Base-by-base conservation (phyloP, 2,329 filamentous ascomycete genomes). In the Microsporum ferrugineum region DNA sequence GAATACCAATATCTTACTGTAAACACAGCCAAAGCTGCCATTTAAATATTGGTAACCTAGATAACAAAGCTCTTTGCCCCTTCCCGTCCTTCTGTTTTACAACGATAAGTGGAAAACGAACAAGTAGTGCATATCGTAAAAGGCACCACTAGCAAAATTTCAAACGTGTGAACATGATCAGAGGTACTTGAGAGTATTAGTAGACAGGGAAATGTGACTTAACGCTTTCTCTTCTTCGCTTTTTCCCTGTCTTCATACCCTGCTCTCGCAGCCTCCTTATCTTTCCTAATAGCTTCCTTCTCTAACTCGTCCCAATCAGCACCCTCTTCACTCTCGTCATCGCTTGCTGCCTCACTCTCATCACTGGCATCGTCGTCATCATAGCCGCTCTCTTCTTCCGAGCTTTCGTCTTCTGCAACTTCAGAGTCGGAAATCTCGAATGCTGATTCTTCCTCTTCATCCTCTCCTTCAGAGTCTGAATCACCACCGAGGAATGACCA, bases 291-390 rank as follows among this genome's bases (percentile, higher is more conserved):
- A 0, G 84, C 91, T 79, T 96, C 96, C 75, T 87, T 86, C 78
- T 96, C 92, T 62, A 96, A 73, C 74, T 95, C 91, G 71, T 97
- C 91, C 92, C 92, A 96, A 70, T 95, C 89, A 72, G 96, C 88
- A 57, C 88, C 88, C 65, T 85, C 88, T 51, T 88, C 88, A 5
- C 91, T 88, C 2, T 84, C 82, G 5, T 76, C 75, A 43, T 67
- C 74, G 60, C 74, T 77, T 49, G 83, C 84, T 17, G 83, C 79
- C 23, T 88, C 88, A 57, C 81, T 82, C 61, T 89, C 88, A 10
- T 92, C 91, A 64, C 84, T 88, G 34, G 90, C 92, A 65, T 96
- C 91, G 70, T 92, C 92, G 69, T 95, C 91, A 71, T 94, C 97
- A 64, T 97, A 91, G 23, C 88, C 94, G 62, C 90, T 94, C 47